Base-by-base conservation (phyloP, 108 stramenopile genomes). In the Cyclotella atomus region DNA sequence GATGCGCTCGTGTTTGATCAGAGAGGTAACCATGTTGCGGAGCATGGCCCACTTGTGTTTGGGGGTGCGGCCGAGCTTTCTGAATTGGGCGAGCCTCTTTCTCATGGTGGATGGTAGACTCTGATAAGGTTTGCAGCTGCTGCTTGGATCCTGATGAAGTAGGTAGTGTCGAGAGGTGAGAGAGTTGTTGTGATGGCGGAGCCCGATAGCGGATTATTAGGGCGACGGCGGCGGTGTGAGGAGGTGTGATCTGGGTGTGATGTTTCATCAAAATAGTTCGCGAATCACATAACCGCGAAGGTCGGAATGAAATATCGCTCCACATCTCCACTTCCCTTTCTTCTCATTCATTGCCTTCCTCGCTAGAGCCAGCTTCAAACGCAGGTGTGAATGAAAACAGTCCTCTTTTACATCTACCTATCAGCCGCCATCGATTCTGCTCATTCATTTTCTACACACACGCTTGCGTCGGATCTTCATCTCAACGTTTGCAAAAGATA, bases 1-100 rank as follows among this genome's bases (percentile, higher is more conserved):
- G 77, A 99, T 97, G 29, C 99, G 93, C 71, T 99, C 99, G 79
- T 98, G 96, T 57, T 97, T 90, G 67, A 99, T 96, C 38, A 99
- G 76, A 35, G 95, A 96, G 44, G 97, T 97, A 20, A 97, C 94
- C 89, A 94, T 85, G 71, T 96, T 96, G 21, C 92, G 90, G 0
- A 95, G 83, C 90, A 95, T 90, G 59, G 91, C 89, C 94, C 87
- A 91, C 83, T 88, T 92, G 86, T 95, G 94, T 2, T 84, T 19
- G 20, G 91, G 50, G 3, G 91, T 89, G 19, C 94, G 85, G 35
- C 88, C 84, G 5, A 95, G 81, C 73, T 90, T 91, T 27, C 94
- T 87, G 74, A 89, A 94, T 70, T 81, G 80, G 0, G 85, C 85
- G 25, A 91, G 88, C 62, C 91, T 62, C 66, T 94, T 94, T 77